A percentile compares a stretch with the other conserved stretches of the same genome.
These are phyloP conservation scores for Cystobasidiaceae sp. DNA, from an alignment of 1,284 basidiomycete genomes.

Conservation along the genomic window DNA sequence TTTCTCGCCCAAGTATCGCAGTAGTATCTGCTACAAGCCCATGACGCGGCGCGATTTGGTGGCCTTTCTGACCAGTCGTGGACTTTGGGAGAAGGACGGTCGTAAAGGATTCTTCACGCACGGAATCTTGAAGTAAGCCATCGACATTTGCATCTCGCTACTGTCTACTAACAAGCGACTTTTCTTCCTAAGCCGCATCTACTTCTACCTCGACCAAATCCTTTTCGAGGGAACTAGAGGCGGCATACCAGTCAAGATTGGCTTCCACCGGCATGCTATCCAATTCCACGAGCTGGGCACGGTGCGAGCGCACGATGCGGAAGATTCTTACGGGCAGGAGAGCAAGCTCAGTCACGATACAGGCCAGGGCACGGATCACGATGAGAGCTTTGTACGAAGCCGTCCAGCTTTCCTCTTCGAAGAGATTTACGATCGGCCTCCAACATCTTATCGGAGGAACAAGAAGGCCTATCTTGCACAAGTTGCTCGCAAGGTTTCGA, in stretches of 20 bases:
- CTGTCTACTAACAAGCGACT: background rate
- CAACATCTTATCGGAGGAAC: background rate
- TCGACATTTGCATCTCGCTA: background rate
- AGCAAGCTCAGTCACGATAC: slow-evolving; percentile 55
- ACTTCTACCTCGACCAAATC: slow-evolving; percentile 68
- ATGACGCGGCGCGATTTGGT: slow-evolving; percentile 63
- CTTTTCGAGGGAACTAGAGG: slow-evolving; percentile 55
- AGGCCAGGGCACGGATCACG: slow-evolving; percentile 66
- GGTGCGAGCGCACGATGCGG: background rate
- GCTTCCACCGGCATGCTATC: slow-evolving; percentile 29
- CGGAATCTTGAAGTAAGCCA: slow-evolving; percentile 63
- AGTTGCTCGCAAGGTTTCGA: background rate
- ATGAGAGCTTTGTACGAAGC: slow-evolving; percentile 57
- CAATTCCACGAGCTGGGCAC: slow-evolving; percentile 49
- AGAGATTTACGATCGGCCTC: slow-evolving; percentile 53
- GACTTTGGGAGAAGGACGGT: slow-evolving; percentile 55
- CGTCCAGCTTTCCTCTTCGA: slow-evolving; percentile 65
- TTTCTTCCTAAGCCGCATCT: slow-evolving; percentile 47
- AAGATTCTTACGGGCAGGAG: slow-evolving; percentile 55
- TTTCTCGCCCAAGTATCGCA: slow-evolving; percentile 68
- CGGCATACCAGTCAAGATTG: slow-evolving; percentile 34
- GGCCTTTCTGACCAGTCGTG: slow-evolving; percentile 60
- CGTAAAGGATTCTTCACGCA: slow-evolving; percentile 57
- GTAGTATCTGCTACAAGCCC: slow-evolving; percentile 69
- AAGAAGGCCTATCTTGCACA: background rate